phyloP scores from a whole-genome alignment of 2,329 filamentous ascomycete genomes.

The Neocatenulostroma microsporum region DNA sequence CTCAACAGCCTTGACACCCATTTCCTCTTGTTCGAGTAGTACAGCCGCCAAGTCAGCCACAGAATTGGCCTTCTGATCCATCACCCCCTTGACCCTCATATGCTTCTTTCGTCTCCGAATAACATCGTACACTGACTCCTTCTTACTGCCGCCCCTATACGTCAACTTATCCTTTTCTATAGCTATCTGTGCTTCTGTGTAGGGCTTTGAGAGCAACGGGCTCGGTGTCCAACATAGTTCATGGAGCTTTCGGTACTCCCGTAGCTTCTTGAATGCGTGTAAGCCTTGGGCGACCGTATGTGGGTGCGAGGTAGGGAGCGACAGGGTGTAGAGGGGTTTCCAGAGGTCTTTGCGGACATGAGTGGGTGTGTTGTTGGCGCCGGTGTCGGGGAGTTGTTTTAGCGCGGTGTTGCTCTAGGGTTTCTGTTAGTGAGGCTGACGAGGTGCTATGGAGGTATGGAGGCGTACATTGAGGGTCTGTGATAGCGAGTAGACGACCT shows the following conservation, averaged over 20 bases:
- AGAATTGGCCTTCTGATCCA: conserved; percentile 58
- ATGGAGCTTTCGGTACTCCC: conserved; percentile 53
- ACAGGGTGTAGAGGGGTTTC: conserved; percentile 52
- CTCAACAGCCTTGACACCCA: conserved; percentile 20
- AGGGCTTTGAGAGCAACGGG: conserved; percentile 27
- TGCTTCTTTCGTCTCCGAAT: conserved; percentile 34
- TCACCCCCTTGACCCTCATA: conserved; percentile 48
- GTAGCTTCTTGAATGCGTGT: conserved; percentile 50
- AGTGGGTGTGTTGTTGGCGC: conserved; percentile 55
- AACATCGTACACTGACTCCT: conserved; percentile 24
- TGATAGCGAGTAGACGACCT: conserved; percentile 56
- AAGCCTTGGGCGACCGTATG: conserved; percentile 37
- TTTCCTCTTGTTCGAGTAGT: conserved; percentile 41
- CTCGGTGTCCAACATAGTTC: conserved; percentile 45
- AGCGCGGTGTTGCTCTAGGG: conserved; percentile 45
- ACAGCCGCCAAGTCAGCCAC: conserved; percentile 55
- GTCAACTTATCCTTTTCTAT: conserved; percentile 34
- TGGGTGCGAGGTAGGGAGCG: conserved; percentile 42
- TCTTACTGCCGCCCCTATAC: conserved; percentile 24
- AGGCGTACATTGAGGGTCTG: conserved; percentile 47
- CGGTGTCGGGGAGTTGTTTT: conserved; percentile 53
- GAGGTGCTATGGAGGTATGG: background rate
- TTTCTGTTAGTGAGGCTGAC: background rate
- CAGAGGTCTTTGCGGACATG: conserved; percentile 55
- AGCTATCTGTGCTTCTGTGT: conserved; percentile 34